These are phyloP conservation scores for Emericellopsis terricola DNA, from an alignment of 495 filamentous ascomycete species.

Conservation along the genomic window DNA sequence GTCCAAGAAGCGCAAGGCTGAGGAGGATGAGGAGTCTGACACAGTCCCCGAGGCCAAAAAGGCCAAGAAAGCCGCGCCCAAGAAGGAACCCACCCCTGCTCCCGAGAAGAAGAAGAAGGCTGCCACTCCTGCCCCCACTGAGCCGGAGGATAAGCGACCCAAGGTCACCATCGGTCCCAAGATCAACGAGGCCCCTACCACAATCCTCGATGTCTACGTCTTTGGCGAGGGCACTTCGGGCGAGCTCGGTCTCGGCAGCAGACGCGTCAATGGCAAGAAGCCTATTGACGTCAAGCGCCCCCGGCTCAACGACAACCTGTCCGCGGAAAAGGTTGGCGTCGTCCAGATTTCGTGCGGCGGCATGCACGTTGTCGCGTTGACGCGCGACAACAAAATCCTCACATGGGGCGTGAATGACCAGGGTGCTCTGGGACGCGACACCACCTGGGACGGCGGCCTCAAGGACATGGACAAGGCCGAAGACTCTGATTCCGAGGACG, in stretches of 20 bases:
- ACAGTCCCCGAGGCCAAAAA: constrained; percentile 10
- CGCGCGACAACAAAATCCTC: constrained; percentile 43
- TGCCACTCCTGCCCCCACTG: constrained; percentile 4
- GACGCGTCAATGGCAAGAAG: constrained; percentile 26
- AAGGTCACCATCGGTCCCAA: constrained; percentile 7
- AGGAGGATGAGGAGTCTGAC: constrained; percentile 5
- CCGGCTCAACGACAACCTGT: constrained; percentile 30
- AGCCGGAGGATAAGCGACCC: constrained; percentile 7
- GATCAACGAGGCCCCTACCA: constrained; percentile 26
- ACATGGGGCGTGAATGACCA: constrained; percentile 59
- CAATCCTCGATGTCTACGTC: constrained; percentile 30
- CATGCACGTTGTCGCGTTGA: constrained; percentile 45
- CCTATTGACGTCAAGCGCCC: constrained; percentile 37
- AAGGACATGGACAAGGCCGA: constrained; percentile 37
- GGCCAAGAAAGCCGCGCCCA: constrained; percentile 7
- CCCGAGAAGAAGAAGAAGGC: constrained; percentile 7
- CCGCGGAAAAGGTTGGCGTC: constrained; percentile 37
- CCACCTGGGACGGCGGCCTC: constrained; percentile 33
- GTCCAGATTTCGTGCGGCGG: constrained; percentile 45
- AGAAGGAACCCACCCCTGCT: not conserved
- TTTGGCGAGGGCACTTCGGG: constrained; percentile 36
- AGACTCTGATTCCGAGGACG: constrained; percentile 13
- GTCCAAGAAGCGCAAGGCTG: constrained; percentile 10
- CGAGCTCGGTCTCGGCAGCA: constrained; percentile 33
- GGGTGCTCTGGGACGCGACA: constrained; percentile 46